These are phyloP conservation scores for Aspergillus saccharolyticus DNA, from an alignment of 495 filamentous ascomycete species.

Conservation along the genomic window DNA sequence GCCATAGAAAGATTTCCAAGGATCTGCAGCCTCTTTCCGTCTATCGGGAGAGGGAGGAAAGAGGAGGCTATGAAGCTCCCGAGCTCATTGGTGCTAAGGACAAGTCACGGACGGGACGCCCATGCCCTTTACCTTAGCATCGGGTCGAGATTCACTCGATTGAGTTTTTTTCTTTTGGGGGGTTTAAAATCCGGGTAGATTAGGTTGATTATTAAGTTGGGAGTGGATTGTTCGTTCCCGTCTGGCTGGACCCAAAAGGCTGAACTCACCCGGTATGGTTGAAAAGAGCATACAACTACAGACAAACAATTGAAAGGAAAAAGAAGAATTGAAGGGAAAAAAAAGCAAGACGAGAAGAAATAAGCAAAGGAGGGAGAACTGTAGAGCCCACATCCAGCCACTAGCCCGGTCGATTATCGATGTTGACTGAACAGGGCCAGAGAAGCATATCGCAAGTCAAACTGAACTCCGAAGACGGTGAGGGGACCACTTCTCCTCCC, in stretches of 20 bases:
- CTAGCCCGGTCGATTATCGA: not conserved
- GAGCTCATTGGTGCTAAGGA: not conserved
- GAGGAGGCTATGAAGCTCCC: not conserved
- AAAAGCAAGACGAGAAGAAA: slow-evolving; percentile 6
- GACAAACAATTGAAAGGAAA: not conserved
- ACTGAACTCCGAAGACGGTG: slow-evolving; percentile 50
- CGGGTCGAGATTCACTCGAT: not conserved
- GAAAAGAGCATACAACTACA: no score
- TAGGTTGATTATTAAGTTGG: not conserved
- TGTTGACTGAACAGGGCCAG: not conserved
- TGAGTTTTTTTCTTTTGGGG: not conserved
- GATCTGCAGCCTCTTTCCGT: not conserved
- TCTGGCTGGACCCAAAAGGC: not conserved
- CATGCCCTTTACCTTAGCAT: not conserved
- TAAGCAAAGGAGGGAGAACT: no score
- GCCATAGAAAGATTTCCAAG: not conserved
- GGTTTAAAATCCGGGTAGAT: not conserved
- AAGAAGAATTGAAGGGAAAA: not conserved
- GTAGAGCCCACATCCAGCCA: not conserved
- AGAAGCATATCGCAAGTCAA: slow-evolving; percentile 15
- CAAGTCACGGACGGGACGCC: not conserved
- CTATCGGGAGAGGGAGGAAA: not conserved
- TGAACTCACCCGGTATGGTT: no score
- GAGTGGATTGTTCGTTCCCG: not conserved
- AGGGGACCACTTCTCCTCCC: not conserved